A percentile compares a stretch with the other conserved stretches of the same genome.
phyloP scores from a whole-genome alignment of 345 rosid genomes.

The Rubroshorea leprosula region DNA sequence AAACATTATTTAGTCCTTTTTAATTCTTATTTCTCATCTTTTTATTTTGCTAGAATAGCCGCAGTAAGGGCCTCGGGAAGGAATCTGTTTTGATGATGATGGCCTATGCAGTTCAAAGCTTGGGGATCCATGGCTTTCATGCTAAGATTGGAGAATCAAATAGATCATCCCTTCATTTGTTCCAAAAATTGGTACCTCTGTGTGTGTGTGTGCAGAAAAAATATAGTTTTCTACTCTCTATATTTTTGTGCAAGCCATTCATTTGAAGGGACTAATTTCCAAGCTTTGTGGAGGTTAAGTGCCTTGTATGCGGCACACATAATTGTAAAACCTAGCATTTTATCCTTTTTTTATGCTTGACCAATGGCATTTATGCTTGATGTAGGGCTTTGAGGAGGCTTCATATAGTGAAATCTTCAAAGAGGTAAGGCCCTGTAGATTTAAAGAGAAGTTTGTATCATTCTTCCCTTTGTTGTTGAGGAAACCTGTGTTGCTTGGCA shows the following conservation, averaged over 20 bases:
- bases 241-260: background rate
- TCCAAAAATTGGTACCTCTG: conserved; percentile 63
- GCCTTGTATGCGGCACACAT: background rate
- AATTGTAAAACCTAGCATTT: background rate
- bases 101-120: conserved; percentile 64
- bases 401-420: conserved; percentile 64
- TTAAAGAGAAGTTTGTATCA: background rate
- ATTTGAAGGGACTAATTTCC: too few relatives aligned
- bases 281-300: background rate
- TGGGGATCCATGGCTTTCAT: conserved; percentile 55
- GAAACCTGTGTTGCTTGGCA: too few relatives aligned
- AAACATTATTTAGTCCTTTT: background rate
- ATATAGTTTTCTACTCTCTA: background rate
- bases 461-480: background rate
- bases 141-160: conserved; percentile 87
- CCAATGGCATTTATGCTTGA: conserved; percentile 10
- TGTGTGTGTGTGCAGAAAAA: background rate
- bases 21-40: conserved; percentile 16
- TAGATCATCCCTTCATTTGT: conserved; percentile 59
- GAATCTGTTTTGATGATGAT: conserved; percentile 85
- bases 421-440: conserved; percentile 47
- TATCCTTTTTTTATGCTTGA: conserved; percentile 4
- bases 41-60: conserved; percentile 60
- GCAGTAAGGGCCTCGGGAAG: conserved; percentile 90
- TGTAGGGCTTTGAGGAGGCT: conserved; percentile 66